Percentiles rank a stretch among this genome's conserved stretches.
Evolutionary conservation across 768 basidiomycete genomes (phyloP).

Genomic region (Chalciporus pseudorubinellus): DNA sequence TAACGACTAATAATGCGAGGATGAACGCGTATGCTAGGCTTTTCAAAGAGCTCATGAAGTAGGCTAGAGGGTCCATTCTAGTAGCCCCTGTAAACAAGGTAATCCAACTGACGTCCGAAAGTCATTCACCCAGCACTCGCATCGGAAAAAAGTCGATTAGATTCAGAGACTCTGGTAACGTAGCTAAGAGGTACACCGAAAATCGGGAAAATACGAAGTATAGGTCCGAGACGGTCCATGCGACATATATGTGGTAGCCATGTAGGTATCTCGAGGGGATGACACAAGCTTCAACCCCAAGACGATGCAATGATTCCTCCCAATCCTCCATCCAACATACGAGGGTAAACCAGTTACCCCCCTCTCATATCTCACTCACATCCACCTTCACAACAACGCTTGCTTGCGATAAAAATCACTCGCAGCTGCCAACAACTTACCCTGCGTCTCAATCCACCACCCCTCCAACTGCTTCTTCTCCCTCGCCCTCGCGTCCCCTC

Average conservation of each 20-base stretch:
- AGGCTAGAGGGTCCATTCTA: too few relatives aligned
- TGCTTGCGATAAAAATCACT: slow-evolving; percentile 36
- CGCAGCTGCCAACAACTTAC: slow-evolving; percentile 29
- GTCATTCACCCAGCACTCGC: too few relatives aligned
- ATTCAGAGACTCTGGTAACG: background rate
- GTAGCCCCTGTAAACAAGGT: too few relatives aligned
- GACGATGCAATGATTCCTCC: too few relatives aligned
- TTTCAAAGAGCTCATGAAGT: too few relatives aligned
- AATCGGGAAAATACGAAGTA: background rate
- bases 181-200: background rate
- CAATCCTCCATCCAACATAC: background rate
- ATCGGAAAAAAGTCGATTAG: background rate
- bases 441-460: slow-evolving; percentile 46
- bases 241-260: background rate
- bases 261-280: background rate
- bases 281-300: too few relatives aligned
- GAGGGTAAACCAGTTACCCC: background rate
- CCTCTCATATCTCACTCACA: background rate
- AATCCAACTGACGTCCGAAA: too few relatives aligned
- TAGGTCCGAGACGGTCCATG: background rate
- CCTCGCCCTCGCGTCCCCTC: slow-evolving; percentile 52
- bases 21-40: too few relatives aligned
- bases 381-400: slow-evolving; percentile 21
- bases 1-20: too few relatives aligned
- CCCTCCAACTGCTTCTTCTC: slow-evolving; percentile 56